Evolutionary conservation across 441 rosid genomes (phyloP), one percentile per base, ranked within the genome.

Genomic region (Pelargonium citronellum): DNA sequence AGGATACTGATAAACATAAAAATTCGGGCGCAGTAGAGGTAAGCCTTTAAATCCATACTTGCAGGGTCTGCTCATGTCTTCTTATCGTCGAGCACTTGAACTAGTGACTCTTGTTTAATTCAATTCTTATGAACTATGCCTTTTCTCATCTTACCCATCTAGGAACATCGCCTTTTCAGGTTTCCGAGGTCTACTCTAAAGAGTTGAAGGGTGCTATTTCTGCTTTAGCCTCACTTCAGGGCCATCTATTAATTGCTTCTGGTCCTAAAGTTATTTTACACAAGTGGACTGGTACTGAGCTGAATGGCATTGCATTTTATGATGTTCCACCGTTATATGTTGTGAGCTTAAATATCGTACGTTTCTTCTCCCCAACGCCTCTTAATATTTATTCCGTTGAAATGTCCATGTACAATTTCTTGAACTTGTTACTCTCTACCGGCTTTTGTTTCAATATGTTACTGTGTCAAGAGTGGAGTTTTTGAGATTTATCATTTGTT

Each of bases 231-330:
- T 83, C 99, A 60, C 97, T 95, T 81, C 97, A 95, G 89, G 99
- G 99, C 64, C 96, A 88, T 79, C 90, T 95, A 67, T 74, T 95
- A 79, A 86, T 95, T 82, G 96, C 98, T 71, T 87, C 96, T 69
- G 99, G 99, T 80, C 99, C 98, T n/a, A 95, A 92, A 84, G 84
- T 95, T 74, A 89, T 88, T 79, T 82, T 95, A 79, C 99, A 95
- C 85, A 85, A 85, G 69, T 95, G 99, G 98, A 88, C 78, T 76
- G 99, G 99, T 69, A 82, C 88, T 19, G 99, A 92, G 79, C 80
- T 95, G 85, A 91, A 75, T 80, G 93, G 91, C 66, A 89, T 90
- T 69, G 96, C 99, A 72, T 92, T 95, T 84, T 95, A 61, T 79
- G 99, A 95, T 77, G 95, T 88, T 76, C 98, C 99, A 1, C 99